Evolutionary conservation across 371 early-diverging fungal genomes (phyloP).

Genomic region (Lichtheimia ramosa): DNA sequence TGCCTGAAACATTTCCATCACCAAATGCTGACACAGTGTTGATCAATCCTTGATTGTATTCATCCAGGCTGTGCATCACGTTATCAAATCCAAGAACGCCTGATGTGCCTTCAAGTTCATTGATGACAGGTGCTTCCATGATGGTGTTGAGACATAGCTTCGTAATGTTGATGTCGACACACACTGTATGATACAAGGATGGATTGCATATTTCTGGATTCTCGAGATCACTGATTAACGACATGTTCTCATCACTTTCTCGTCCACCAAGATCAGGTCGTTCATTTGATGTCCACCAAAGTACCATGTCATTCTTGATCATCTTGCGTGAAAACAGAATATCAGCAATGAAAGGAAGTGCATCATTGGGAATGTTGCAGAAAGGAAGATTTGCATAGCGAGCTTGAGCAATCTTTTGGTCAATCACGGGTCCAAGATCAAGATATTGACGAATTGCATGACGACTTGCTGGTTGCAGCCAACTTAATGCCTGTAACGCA

Average conservation of each 20-base stretch:
- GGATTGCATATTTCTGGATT: constrained; percentile 75
- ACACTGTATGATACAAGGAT: constrained; percentile 76
- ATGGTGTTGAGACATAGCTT: constrained; percentile 83
- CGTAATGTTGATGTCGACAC: constrained; percentile 83
- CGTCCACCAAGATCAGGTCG: constrained; percentile 91
- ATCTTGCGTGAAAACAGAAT: constrained; percentile 81
- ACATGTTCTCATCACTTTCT: constrained; percentile 76
- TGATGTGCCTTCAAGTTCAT: constrained; percentile 74
- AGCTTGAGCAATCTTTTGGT: constrained; percentile 74
- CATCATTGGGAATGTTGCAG: constrained; percentile 86
- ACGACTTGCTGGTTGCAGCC: constrained; percentile 74
- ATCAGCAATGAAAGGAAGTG: constrained; percentile 79
- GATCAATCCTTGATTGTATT: constrained; percentile 47
- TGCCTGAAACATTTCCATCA: constrained; percentile 61
- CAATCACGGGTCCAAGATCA: constrained; percentile 69
- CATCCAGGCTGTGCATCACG: constrained; percentile 42
- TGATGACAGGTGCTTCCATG: constrained; percentile 71
- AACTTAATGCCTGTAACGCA: constrained; percentile 77
- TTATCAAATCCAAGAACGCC: constrained; percentile 53
- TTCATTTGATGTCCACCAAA: constrained; percentile 88
- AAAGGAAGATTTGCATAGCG: constrained; percentile 88
- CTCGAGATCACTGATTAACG: constrained; percentile 52
- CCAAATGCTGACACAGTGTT: constrained; percentile 46
- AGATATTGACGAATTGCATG: constrained; percentile 77
- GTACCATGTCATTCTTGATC: constrained; percentile 69